phyloP scores from a whole-genome alignment of 2,329 filamentous ascomycete species.

The Pestalotiopsis sp. region DNA sequence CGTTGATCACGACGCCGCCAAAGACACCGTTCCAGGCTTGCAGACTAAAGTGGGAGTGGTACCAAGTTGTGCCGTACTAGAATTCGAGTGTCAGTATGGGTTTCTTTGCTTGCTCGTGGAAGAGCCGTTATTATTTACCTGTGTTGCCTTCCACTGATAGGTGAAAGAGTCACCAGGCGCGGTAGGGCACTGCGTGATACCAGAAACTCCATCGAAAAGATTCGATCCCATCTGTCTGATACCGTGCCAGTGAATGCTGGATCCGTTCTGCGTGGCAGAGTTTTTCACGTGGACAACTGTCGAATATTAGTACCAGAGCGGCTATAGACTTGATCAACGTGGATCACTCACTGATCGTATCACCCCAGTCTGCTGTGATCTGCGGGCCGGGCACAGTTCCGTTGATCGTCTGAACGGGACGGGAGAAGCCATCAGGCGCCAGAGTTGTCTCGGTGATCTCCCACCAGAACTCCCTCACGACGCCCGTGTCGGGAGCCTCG shows the following conservation, averaged over 20 bases:
- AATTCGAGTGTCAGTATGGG: not conserved
- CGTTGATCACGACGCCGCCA: conserved; percentile 65
- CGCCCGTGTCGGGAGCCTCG: conserved; percentile 37
- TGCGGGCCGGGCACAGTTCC: conserved; percentile 29
- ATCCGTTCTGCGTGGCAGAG: conserved; percentile 54
- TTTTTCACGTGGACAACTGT: conserved; percentile 55
- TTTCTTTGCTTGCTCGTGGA: not conserved
- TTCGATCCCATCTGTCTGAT: conserved; percentile 47
- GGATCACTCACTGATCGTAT: conserved; percentile 35
- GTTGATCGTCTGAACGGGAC: conserved; percentile 41
- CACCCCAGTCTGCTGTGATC: conserved; percentile 51
- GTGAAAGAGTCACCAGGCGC: conserved; percentile 53
- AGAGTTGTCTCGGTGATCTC: conserved; percentile 25
- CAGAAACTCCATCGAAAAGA: conserved; percentile 54
- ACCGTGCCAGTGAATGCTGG: conserved; percentile 67
- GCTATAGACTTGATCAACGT: conserved; percentile 21
- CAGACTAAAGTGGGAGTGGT: conserved; percentile 61
- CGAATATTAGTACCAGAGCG: not conserved
- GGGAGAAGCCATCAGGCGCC: conserved; percentile 35
- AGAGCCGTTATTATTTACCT: not conserved
- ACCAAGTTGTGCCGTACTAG: conserved; percentile 58
- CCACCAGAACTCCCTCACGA: conserved; percentile 36
- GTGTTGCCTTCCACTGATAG: conserved; percentile 59
- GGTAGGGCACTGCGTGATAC: conserved; percentile 52
- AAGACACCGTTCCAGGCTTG: conserved; percentile 57